Conservation (phyloP, 208 protist species). For the Acanthamoeba culbertsoni region DNA sequence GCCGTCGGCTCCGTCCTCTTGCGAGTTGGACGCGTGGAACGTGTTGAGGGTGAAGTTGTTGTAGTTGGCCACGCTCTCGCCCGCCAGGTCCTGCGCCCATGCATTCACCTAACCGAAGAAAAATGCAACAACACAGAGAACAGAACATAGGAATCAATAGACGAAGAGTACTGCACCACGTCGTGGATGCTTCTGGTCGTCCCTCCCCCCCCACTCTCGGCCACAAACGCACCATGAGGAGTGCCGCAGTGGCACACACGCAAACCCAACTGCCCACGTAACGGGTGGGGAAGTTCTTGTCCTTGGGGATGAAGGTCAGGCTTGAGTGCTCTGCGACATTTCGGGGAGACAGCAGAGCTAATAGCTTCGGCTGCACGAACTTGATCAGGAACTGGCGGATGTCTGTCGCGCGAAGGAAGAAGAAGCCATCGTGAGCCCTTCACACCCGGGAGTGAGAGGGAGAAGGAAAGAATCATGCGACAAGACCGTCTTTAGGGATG, state of each 20-base stretch:
- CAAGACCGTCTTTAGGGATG: background rate
- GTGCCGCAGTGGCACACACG: background rate
- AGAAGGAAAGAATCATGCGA: background rate
- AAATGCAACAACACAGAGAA: background rate
- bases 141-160: background rate
- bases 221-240: background rate
- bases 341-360: background rate
- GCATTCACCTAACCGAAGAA: background rate
- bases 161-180: background rate
- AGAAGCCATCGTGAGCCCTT: background rate
- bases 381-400: background rate
- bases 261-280: conserved; percentile 48
- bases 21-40: conserved; percentile 17
- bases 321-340: background rate
- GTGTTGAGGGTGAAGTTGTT: conserved; percentile 50
- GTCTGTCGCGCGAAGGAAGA: background rate
- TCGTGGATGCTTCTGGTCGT: background rate
- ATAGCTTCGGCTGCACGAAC: background rate
- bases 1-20: background rate
- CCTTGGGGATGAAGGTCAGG: conserved; percentile 46
- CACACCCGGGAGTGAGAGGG: background rate
- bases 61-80: conserved; percentile 18
- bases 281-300: conserved; percentile 51
- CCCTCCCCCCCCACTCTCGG: no score
- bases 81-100: background rate